Percentiles rank a stretch among this genome's conserved stretches.
Evolutionary conservation across 768 basidiomycete species (phyloP).

Genomic region (Calocera viscosa): DNA sequence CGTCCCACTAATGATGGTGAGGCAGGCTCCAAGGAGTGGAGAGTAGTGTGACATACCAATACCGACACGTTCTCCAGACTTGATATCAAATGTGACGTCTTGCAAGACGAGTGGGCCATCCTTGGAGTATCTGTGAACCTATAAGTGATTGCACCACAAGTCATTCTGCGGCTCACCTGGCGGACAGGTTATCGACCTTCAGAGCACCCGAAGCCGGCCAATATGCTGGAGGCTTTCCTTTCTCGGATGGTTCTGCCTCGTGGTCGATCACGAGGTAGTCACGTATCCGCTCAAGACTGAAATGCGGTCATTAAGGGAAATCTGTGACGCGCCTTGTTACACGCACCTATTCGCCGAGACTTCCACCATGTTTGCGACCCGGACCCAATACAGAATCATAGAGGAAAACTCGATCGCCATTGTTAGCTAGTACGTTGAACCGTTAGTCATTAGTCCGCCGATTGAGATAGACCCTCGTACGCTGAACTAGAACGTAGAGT

Average conservation of each 20-base stretch:
- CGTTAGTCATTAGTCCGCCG: constrained; percentile 23
- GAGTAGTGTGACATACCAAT: constrained; percentile 22
- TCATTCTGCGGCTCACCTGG: constrained; percentile 30
- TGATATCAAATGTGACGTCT: not conserved
- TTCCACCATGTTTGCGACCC: not conserved
- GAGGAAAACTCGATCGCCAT: constrained; percentile 4
- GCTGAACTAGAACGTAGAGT: not conserved
- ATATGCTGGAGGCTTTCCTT: constrained; percentile 28
- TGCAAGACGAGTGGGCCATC: not conserved
- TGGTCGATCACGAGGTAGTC: constrained; percentile 46
- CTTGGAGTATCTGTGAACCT: constrained; percentile 1
- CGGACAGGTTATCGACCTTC: constrained; percentile 27
- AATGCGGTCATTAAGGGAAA: not conserved
- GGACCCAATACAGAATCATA: not conserved
- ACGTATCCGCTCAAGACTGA: constrained; percentile 37
- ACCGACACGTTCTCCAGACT: constrained; percentile 11
- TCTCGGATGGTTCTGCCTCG: constrained; percentile 26
- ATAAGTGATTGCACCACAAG: not conserved
- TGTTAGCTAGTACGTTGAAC: not conserved
- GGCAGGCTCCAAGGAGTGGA: not conserved
- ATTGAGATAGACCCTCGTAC: constrained; percentile 34
- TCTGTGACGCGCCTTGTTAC: not conserved
- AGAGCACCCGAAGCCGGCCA: constrained; percentile 31
- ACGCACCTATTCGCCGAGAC: constrained; percentile 1
- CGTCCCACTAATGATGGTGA: constrained; percentile 33